Percentiles rank a stretch among this genome's conserved stretches.
These are phyloP conservation scores for Picochlorum costavermella DNA, from an alignment of 139 green algal species.

Conservation along the genomic window DNA sequence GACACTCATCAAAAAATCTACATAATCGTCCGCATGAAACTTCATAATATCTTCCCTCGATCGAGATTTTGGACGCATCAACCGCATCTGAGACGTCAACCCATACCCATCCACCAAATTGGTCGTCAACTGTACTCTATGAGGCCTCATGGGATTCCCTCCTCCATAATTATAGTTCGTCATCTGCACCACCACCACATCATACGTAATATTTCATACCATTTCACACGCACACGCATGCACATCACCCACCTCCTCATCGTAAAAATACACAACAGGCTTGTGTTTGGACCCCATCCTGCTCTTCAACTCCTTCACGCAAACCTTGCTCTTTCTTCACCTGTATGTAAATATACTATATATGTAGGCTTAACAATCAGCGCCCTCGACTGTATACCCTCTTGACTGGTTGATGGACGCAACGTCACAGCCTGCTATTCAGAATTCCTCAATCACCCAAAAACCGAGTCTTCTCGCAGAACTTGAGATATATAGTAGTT, in stretches of 20 bases:
- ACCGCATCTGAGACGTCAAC: slow-evolving; percentile 69
- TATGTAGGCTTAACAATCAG: too few relatives aligned
- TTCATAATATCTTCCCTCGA: slow-evolving; percentile 64
- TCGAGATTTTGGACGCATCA: slow-evolving; percentile 56
- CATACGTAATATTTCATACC: background rate
- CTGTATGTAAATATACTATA: too few relatives aligned
- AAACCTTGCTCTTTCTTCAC: background rate
- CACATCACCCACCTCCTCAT: slow-evolving; percentile 64
- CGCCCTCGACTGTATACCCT: too few relatives aligned
- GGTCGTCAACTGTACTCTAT: slow-evolving; percentile 90
- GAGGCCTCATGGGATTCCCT: slow-evolving; percentile 86
- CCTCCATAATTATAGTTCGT: slow-evolving; percentile 53
- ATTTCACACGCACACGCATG: background rate
- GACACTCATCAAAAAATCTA: slow-evolving; percentile 88
- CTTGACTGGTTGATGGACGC: too few relatives aligned
- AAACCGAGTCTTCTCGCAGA: too few relatives aligned
- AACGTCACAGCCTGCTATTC: too few relatives aligned
- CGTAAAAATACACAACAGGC: slow-evolving; percentile 85
- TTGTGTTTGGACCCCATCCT: slow-evolving; percentile 27
- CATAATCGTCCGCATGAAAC: slow-evolving; percentile 97
- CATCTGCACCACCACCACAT: slow-evolving; percentile 18
- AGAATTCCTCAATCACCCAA: too few relatives aligned
- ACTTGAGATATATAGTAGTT: too few relatives aligned
- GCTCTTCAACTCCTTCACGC: background rate
- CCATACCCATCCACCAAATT: slow-evolving; percentile 87